Conservation (phyloP, 2,329 filamentous ascomycete species). For the Aaosphaeria arxii region DNA sequence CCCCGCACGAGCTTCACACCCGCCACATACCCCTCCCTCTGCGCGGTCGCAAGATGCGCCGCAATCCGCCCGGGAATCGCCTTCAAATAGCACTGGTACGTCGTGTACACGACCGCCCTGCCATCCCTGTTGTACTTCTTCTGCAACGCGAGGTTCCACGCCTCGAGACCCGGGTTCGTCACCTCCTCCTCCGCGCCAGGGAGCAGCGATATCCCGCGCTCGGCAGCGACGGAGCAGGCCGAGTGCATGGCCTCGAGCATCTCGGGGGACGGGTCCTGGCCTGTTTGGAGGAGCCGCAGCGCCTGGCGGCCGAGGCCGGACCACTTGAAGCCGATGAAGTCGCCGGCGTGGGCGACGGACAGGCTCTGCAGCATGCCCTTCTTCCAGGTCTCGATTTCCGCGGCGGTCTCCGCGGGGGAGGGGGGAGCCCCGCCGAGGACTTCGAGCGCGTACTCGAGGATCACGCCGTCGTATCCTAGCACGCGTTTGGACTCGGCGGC, state of each 20-base stretch:
- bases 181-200: constrained; percentile 84
- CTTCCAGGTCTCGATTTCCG: constrained; percentile 69
- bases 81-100: constrained; percentile 59
- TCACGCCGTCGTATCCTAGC: constrained; percentile 79
- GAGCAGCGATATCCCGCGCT: constrained; percentile 69
- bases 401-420: constrained; percentile 51
- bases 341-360: constrained; percentile 48
- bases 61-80: constrained; percentile 43
- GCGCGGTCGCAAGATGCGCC: constrained; percentile 46
- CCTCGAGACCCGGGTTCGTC: constrained; percentile 75
- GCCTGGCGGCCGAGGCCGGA: constrained; percentile 77
- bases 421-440: constrained; percentile 65
- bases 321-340: constrained; percentile 63
- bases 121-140: constrained; percentile 66
- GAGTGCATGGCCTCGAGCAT: constrained; percentile 69
- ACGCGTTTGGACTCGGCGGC: constrained; percentile 66
- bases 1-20: constrained; percentile 58
- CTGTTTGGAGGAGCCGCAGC: constrained; percentile 62
- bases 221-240: constrained; percentile 69
- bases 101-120: constrained; percentile 69
- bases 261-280: constrained; percentile 59
- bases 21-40: constrained; percentile 49
- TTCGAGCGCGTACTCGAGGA: constrained; percentile 80
- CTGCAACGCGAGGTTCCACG: constrained; percentile 76
- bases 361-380: constrained; percentile 74